Evolutionary conservation across 257 asterid genomes (phyloP), one percentile per base, ranked within the genome.

Genomic region (Rauvolfia tetraphylla): DNA sequence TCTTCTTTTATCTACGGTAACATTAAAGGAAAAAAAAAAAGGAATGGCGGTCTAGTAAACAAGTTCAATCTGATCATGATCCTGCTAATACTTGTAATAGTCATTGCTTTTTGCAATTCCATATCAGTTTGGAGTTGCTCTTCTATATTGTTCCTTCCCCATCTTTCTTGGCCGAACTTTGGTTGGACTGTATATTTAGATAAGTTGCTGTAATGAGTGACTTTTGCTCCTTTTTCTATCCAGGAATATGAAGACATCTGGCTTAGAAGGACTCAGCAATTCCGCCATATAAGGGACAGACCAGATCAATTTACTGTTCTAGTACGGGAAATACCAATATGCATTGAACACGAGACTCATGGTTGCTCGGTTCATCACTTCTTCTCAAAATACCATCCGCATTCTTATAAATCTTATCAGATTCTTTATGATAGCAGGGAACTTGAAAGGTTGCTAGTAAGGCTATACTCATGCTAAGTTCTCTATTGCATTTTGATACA

Each of bases 221-320:
- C 68, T 46, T 74, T 41, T 83, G 75, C 73, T 53, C 51, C 56
- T 6, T 77, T 51, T 63, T 71, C 25, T 81, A 74, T 68, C 54
- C 88, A 95, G 99, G 98, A 95, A 82, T 95, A 88, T 75, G 73
- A 84, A 46, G 88, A 90, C 81, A 88, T 89, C 75, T 84, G 91
- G 80, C 75, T 72, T 61, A 92, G 84, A 90, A 91, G 97, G 88
- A 81, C 87, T 76, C 89, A 83, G 70, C 94, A 89, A 81, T 84
- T 95, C 29, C 87, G 86, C 78, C 76, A 29, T 34, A 4, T 88
- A 88, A 88, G 98, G 90, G 89, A 88, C 71, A 91, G 91, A 78
- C 97, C 99, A 5, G 88, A 91, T 79, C 98, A 95, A 81, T 90
- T 92, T 84, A 90, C 98, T 62, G 96, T 95, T 81, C 85, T 95